Evolutionary conservation across 1,284 basidiomycete species (phyloP), one percentile per base, ranked within the genome.

Genomic region (Austroboletus novae-zelandiae): DNA sequence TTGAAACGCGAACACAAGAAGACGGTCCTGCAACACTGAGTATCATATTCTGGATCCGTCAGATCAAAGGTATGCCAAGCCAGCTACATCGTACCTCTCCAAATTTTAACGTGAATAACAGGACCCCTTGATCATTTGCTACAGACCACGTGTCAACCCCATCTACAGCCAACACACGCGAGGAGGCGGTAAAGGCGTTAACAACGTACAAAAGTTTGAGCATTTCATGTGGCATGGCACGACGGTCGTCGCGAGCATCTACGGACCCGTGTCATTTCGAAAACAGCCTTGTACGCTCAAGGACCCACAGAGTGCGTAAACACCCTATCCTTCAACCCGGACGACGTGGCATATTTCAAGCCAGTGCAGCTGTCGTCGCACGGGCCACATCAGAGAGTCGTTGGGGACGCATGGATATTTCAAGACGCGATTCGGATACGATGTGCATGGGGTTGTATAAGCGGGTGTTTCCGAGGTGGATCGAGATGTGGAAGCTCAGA

Each of bases 381-480:
- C 80, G n/a, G 96, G 96, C n/a, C n/a, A 1, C 68, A 94, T 95
- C 62, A 82, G 80, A 34, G 96, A 97, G 71, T 86, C 91, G 7
- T 80, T 99, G n/a, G 96, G 96, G 44, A 98, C 94, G 20, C 96
- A 99, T 64, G 97, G 96, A 13, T 98, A 98, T 73, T 95, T 93
- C 79, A 99, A 99, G 74, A 94, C 94, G 10, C 84, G 94, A 67
- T 99, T 99, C 69, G 96, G 94, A 96, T 61, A 94, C 92, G 7
- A 79, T 95, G 43, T 94, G 92, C 65, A 88, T 96, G 90, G 82
- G 84, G 42, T 63, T 97, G 52, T 96, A 95, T 73, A 97, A 96
- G 71, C 79, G 94, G 43, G 85, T 94, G 50, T 96, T 83, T 69
- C 94, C 94, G 4, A 89, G 86, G 65, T 95, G 92, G 87, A 75